Percentiles rank a stretch among this genome's conserved stretches.
These are phyloP conservation scores for Penicillium chermesinum DNA, from an alignment of 495 filamentous ascomycete species.

Conservation along the genomic window DNA sequence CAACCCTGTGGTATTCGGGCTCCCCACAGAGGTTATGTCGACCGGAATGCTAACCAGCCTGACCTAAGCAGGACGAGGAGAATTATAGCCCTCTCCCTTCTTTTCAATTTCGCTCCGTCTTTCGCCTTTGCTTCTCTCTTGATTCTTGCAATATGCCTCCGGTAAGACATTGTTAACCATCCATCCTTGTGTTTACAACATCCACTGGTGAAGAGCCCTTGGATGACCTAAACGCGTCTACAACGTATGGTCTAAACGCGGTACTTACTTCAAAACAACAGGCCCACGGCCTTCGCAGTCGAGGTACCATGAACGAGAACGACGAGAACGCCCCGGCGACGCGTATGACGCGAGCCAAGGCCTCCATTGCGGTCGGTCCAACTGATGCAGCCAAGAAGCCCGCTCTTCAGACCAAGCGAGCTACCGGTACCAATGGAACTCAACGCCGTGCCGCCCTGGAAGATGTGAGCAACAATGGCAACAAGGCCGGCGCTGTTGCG, in stretches of 20 bases:
- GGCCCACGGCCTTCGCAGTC: conserved; percentile 54
- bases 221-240: conserved; percentile 11
- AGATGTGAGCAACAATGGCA: conserved; percentile 85
- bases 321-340: conserved; percentile 79
- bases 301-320: conserved; percentile 81
- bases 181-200: conserved; percentile 3
- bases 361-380: conserved; percentile 59
- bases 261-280: conserved; percentile 26
- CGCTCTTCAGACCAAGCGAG: conserved; percentile 73
- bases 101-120: conserved; percentile 24
- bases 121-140: conserved; percentile 8
- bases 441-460: conserved; percentile 72
- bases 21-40: conserved; percentile 35
- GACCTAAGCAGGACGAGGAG: conserved; percentile 22
- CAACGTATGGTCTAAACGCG: neutral
- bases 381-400: conserved; percentile 61
- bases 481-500: conserved; percentile 54
- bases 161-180: conserved; percentile 30
- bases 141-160: conserved; percentile 35
- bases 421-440: conserved; percentile 46
- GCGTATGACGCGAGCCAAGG: conserved; percentile 89
- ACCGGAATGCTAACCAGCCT: conserved; percentile 43
- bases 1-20: conserved; percentile 32
- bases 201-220: neutral
- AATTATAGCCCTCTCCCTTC: conserved; percentile 30